These are phyloP conservation scores for Russula sp. DNA, from an alignment of 768 basidiomycete genomes.

Conservation along the genomic window DNA sequence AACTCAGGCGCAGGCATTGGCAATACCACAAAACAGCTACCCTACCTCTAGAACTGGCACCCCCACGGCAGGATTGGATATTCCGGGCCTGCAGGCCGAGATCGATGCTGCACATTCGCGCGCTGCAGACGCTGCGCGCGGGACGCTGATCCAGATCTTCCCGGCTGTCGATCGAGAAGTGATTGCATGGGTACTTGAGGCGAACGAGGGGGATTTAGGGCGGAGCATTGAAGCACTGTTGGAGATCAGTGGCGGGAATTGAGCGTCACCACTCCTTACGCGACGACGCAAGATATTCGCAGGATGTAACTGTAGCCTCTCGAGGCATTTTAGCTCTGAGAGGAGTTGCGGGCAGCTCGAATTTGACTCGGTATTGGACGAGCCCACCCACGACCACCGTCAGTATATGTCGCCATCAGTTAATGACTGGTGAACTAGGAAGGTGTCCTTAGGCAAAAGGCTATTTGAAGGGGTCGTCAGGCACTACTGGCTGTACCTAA, in stretches of 20 bases:
- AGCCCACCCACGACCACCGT: background rate
- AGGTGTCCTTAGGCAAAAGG: background rate
- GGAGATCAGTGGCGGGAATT: conserved; percentile 50
- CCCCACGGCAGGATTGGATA: conserved; percentile 37
- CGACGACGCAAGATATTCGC: background rate
- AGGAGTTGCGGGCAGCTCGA: background rate
- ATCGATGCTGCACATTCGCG: conserved; percentile 74
- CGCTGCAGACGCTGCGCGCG: conserved; percentile 62
- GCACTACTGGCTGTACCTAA: background rate
- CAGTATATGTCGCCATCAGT: background rate
- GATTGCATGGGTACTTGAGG: conserved; percentile 84
- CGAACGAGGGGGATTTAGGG: conserved; percentile 82
- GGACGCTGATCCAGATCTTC: conserved; percentile 86
- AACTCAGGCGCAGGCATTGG: conserved; percentile 3
- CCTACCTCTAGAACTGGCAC: conserved; percentile 19
- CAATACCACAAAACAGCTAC: conserved; percentile 5
- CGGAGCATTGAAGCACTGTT: conserved; percentile 82
- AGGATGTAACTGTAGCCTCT: conserved; percentile 11
- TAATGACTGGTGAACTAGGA: background rate
- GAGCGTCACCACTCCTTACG: background rate
- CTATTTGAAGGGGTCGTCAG: background rate
- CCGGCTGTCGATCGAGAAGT: conserved; percentile 77
- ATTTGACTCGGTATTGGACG: background rate
- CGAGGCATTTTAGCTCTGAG: background rate
- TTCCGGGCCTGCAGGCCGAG: conserved; percentile 64